Evolutionary conservation across 108 stramenopile genomes (phyloP).

Genomic region (Poteriospumella lacustris): DNA sequence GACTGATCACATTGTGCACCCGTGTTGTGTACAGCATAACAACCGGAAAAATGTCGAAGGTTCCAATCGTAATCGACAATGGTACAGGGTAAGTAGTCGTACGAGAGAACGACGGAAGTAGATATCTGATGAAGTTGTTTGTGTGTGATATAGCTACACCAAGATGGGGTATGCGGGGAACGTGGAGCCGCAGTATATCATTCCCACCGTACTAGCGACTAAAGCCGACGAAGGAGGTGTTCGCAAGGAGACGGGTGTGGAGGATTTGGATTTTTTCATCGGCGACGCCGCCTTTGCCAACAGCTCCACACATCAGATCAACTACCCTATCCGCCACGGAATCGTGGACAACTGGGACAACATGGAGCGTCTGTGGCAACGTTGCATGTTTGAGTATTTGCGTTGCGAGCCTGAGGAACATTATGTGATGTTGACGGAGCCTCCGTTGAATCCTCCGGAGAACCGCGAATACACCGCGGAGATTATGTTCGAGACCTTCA

Average conservation of each 20-base stretch:
- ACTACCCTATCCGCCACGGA: slow-evolving; percentile 99
- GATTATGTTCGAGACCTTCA: slow-evolving; percentile 99
- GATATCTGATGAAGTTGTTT: neutral
- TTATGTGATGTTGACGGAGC: slow-evolving; percentile 97
- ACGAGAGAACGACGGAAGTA: slow-evolving; percentile 2
- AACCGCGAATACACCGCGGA: slow-evolving; percentile 99
- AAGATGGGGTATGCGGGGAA: slow-evolving; percentile 68
- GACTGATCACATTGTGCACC: too few relatives aligned
- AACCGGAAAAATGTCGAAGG: too few relatives aligned
- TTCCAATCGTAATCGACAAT: slow-evolving; percentile 64
- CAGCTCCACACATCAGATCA: slow-evolving; percentile 63
- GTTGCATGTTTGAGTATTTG: slow-evolving; percentile 81
- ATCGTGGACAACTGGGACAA: slow-evolving; percentile 82
- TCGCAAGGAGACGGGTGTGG: slow-evolving; percentile 43
- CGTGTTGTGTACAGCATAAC: too few relatives aligned
- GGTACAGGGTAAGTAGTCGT: slow-evolving; percentile 49
- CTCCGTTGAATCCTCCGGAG: slow-evolving; percentile 98
- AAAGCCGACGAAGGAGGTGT: slow-evolving; percentile 28
- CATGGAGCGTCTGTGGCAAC: slow-evolving; percentile 70
- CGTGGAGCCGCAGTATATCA: slow-evolving; percentile 55
- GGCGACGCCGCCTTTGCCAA: slow-evolving; percentile 54
- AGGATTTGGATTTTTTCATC: slow-evolving; percentile 61
- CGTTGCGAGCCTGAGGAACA: slow-evolving; percentile 74
- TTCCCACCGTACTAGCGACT: slow-evolving; percentile 59
- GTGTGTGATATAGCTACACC: slow-evolving; percentile 54